Percentiles rank a stretch among this genome's conserved stretches.
phyloP scores from a whole-genome alignment of 129 eudicot species.

The Pulicaria dysenterica region DNA sequence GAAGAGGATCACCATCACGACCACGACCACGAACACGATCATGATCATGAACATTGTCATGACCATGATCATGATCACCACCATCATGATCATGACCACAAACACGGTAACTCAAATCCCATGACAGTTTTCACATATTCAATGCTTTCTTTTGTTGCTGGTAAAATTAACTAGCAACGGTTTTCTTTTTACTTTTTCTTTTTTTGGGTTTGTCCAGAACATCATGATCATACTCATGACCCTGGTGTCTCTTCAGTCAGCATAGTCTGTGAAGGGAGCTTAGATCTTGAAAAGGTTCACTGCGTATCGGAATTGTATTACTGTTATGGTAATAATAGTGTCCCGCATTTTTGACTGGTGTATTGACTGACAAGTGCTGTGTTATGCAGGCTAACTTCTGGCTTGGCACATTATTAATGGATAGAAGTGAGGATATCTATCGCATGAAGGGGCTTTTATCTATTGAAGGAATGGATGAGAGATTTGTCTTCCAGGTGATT shows the following conservation, averaged over 20 bases:
- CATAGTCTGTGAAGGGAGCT: conserved; percentile 87
- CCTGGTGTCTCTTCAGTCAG: conserved; percentile 95
- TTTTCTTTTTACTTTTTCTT: not conserved
- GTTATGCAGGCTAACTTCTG: conserved; percentile 85
- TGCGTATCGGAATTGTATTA: not conserved
- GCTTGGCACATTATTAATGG: conserved; percentile 83
- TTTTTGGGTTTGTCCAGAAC: conserved; percentile 54
- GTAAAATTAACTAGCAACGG: not conserved
- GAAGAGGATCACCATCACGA: conserved; percentile 59
- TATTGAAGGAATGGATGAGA: conserved; percentile 85
- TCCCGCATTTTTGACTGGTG: not conserved
- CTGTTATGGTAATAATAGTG: not conserved
- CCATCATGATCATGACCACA: conserved; percentile 60
- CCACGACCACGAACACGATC: conserved; percentile 62
- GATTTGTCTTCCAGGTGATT: conserved; percentile 97
- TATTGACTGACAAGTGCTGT: not conserved
- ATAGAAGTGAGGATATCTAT: conserved; percentile 91
- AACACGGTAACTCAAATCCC: conserved; percentile 60
- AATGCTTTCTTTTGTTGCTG: not conserved
- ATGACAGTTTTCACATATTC: not conserved
- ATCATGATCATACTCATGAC: conserved; percentile 95
- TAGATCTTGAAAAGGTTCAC: conserved; percentile 87
- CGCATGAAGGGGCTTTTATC: conserved; percentile 96
- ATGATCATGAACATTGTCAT: conserved; percentile 39
- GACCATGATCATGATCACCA: conserved; percentile 53